A percentile compares a stretch with the other conserved stretches of the same genome.
These are phyloP conservation scores for Podochytrium sp. DNA, from an alignment of 192 early-diverging fungal genomes.

Conservation along the genomic window DNA sequence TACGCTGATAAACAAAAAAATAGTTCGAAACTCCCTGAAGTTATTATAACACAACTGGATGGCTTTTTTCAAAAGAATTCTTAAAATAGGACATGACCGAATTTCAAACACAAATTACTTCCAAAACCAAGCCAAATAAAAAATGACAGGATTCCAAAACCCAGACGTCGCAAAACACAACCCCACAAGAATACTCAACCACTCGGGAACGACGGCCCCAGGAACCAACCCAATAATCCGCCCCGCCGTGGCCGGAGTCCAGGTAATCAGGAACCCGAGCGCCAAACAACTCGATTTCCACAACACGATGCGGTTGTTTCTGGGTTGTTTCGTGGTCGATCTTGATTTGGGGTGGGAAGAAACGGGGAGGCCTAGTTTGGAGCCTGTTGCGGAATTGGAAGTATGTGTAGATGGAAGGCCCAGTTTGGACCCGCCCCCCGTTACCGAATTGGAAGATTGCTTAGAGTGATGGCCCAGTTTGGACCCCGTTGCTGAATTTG, in stretches of 20 bases:
- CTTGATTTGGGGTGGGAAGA: not conserved
- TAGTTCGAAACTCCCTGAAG: too few relatives aligned
- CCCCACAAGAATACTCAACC: not conserved
- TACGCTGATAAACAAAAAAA: too few relatives aligned
- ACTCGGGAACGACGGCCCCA: not conserved
- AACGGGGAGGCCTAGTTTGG: not conserved
- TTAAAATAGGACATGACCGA: too few relatives aligned
- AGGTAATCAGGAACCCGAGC: not conserved
- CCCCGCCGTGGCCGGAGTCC: not conserved
- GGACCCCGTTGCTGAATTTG: not conserved
- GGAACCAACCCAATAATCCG: not conserved
- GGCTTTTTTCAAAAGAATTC: too few relatives aligned
- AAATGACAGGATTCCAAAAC: conserved; percentile 10
- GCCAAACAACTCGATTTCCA: not conserved
- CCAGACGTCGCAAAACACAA: not conserved
- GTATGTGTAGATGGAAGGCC: not conserved
- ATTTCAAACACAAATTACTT: not conserved
- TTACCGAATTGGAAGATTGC: not conserved
- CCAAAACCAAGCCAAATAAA: not conserved
- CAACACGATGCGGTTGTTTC: too few relatives aligned
- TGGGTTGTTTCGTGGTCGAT: not conserved
- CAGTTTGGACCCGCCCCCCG: not conserved
- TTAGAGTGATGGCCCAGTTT: not conserved
- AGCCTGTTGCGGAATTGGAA: not conserved
- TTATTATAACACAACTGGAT: too few relatives aligned